phyloP scores from a whole-genome alignment of 805 yeast species.

The Lachancea fermentati region DNA sequence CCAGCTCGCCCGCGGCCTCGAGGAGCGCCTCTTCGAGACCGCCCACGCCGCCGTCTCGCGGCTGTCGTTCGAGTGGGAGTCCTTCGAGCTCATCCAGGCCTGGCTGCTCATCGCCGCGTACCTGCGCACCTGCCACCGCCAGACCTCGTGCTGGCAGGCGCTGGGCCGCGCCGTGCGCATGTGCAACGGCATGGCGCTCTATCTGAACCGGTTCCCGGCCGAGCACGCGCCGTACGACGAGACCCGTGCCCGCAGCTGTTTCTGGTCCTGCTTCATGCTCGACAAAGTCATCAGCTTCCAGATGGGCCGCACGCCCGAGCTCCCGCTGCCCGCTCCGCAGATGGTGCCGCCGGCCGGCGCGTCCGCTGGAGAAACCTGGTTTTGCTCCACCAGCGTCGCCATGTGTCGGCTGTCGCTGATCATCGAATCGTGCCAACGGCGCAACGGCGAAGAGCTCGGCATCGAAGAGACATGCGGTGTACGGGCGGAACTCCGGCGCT shows the following conservation, averaged over 20 bases:
- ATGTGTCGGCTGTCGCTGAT: slow-evolving; percentile 20
- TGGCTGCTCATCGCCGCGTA: slow-evolving; percentile 44
- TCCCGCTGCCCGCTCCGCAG: slow-evolving; percentile 19
- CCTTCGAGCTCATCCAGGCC: slow-evolving; percentile 44
- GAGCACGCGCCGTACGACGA: slow-evolving; percentile 32
- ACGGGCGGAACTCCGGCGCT: slow-evolving; percentile 12
- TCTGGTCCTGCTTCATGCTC: slow-evolving; percentile 49
- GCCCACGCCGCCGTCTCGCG: slow-evolving; percentile 36
- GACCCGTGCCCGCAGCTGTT: slow-evolving; percentile 45
- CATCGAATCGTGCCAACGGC: slow-evolving; percentile 16
- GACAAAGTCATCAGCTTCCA: slow-evolving; percentile 51
- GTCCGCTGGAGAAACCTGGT: slow-evolving; percentile 16
- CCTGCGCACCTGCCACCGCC: slow-evolving; percentile 40
- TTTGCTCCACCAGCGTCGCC: slow-evolving; percentile 16
- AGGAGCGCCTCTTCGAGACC: slow-evolving; percentile 39
- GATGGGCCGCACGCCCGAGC: slow-evolving; percentile 41
- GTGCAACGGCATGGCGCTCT: slow-evolving; percentile 41
- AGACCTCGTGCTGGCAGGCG: slow-evolving; percentile 39
- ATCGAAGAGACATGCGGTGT: slow-evolving; percentile 12
- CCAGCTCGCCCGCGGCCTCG: slow-evolving; percentile 21
- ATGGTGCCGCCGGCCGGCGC: slow-evolving; percentile 17
- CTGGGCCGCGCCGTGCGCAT: slow-evolving; percentile 39
- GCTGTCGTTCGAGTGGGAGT: slow-evolving; percentile 47
- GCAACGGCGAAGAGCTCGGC: slow-evolving; percentile 18
- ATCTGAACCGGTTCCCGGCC: slow-evolving; percentile 28